Conservation (phyloP, 1,284 basidiomycete genomes). For the Rhodotorula glutinis region DNA sequence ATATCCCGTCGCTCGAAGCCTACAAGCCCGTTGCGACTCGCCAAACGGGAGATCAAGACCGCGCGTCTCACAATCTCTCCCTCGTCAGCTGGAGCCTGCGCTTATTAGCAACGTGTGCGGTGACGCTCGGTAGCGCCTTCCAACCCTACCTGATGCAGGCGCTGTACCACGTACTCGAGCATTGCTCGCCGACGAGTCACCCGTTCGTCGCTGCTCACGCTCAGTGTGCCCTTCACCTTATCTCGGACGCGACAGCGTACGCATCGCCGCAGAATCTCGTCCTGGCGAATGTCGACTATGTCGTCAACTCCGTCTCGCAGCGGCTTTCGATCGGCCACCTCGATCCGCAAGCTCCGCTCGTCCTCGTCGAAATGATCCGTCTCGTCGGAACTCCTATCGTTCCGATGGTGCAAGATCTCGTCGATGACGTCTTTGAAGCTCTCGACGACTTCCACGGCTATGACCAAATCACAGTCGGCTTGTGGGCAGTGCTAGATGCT, state of each 20-base stretch:
- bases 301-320: slow-evolving; percentile 79
- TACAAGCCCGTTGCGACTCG: slow-evolving; percentile 41
- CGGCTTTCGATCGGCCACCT: slow-evolving; percentile 71
- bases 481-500: slow-evolving; percentile 71
- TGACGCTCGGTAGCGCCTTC: slow-evolving; percentile 57
- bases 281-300: slow-evolving; percentile 89
- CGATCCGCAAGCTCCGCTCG: slow-evolving; percentile 58
- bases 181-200: slow-evolving; percentile 64
- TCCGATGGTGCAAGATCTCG: slow-evolving; percentile 78
- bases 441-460: slow-evolving; percentile 92
- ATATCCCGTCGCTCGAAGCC: slow-evolving; percentile 39
- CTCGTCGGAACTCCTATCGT: slow-evolving; percentile 81
- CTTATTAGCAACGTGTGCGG: slow-evolving; percentile 65
- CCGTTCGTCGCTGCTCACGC: slow-evolving; percentile 67
- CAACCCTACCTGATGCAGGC: slow-evolving; percentile 68
- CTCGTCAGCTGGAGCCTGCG: slow-evolving; percentile 62
- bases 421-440: slow-evolving; percentile 91
- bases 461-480: slow-evolving; percentile 52
- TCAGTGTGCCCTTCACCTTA: slow-evolving; percentile 63
- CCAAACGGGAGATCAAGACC: slow-evolving; percentile 32
- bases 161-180: slow-evolving; percentile 78
- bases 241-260: slow-evolving; percentile 70
- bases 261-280: slow-evolving; percentile 78
- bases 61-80: slow-evolving; percentile 56
- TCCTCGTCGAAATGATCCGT: slow-evolving; percentile 74